These are phyloP conservation scores for Daedalea quercina DNA, from an alignment of 768 basidiomycete genomes.

Conservation along the genomic window DNA sequence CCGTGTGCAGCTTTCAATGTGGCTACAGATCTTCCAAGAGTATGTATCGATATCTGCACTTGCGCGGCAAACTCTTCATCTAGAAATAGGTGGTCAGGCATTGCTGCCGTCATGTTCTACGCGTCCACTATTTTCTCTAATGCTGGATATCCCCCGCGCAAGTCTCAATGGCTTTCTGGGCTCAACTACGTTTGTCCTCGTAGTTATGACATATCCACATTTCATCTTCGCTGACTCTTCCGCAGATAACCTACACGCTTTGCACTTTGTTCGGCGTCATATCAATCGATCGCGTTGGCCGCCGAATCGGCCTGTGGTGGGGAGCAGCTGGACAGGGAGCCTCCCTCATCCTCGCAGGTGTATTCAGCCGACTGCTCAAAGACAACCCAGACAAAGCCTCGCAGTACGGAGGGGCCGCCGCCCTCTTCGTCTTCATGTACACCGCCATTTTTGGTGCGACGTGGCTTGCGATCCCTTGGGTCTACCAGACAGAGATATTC, in stretches of 20 bases:
- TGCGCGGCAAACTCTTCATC: background rate
- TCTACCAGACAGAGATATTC: constrained; percentile 32
- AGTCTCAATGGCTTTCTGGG: constrained; percentile 38
- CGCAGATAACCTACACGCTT: constrained; percentile 38
- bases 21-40: constrained; percentile 41
- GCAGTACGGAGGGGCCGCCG: constrained; percentile 35
- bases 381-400: constrained; percentile 33
- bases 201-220: background rate
- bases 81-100: constrained; percentile 32
- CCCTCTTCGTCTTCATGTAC: constrained; percentile 38
- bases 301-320: constrained; percentile 39
- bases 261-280: constrained; percentile 33
- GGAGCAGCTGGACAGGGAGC: constrained; percentile 36
- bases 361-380: constrained; percentile 33
- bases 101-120: constrained; percentile 40
- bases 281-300: constrained; percentile 38
- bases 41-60: constrained; percentile 10
- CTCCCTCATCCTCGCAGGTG: constrained; percentile 33
- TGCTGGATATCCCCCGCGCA: constrained; percentile 36
- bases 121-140: constrained; percentile 38
- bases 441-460: constrained; percentile 38
- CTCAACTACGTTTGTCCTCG: constrained; percentile 31
- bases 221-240: background rate
- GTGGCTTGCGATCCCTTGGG: constrained; percentile 38
- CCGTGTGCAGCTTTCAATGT: constrained; percentile 35